phyloP scores from a whole-genome alignment of 2,329 filamentous ascomycete species.

The Ophiognomonia clavigignenti-juglandacearum region DNA sequence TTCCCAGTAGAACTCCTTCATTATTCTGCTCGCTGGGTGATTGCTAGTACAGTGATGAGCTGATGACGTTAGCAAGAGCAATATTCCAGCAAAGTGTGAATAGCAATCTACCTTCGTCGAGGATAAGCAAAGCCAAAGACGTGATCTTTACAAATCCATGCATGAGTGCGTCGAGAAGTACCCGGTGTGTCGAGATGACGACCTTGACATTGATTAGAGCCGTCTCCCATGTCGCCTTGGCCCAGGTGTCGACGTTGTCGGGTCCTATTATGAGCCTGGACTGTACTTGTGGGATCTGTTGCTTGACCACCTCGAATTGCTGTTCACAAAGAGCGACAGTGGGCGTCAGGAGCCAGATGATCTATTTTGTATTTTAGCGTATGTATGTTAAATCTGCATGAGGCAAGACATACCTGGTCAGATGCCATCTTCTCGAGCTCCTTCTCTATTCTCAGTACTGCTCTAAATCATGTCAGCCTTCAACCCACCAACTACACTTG shows the following conservation, averaged over 20 bases:
- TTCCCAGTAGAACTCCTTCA: constrained; percentile 65
- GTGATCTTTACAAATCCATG: constrained; percentile 69
- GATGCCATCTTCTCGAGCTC: constrained; percentile 53
- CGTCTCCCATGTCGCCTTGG: constrained; percentile 62
- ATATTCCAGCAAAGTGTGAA: background rate
- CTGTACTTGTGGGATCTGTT: constrained; percentile 55
- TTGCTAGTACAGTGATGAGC: constrained; percentile 70
- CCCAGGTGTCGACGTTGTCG: constrained; percentile 68
- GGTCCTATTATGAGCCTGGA: constrained; percentile 61
- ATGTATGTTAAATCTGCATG: background rate
- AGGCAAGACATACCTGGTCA: constrained; percentile 45
- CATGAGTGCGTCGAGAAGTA: constrained; percentile 67
- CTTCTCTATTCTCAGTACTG: constrained; percentile 60
- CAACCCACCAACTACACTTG: background rate
- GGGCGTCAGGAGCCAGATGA: constrained; percentile 70
- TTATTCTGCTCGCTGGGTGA: constrained; percentile 64
- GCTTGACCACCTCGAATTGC: constrained; percentile 55
- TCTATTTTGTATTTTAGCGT: constrained; percentile 28
- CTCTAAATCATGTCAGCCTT: constrained; percentile 35
- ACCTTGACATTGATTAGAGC: constrained; percentile 61
- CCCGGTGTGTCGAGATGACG: constrained; percentile 73
- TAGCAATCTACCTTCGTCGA: constrained; percentile 67
- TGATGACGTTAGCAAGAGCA: constrained; percentile 24
- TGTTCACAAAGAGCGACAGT: constrained; percentile 65
- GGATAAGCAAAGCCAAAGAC: constrained; percentile 63